Base-by-base conservation (phyloP, 495 filamentous ascomycete species). In the Xylaria venustula region DNA sequence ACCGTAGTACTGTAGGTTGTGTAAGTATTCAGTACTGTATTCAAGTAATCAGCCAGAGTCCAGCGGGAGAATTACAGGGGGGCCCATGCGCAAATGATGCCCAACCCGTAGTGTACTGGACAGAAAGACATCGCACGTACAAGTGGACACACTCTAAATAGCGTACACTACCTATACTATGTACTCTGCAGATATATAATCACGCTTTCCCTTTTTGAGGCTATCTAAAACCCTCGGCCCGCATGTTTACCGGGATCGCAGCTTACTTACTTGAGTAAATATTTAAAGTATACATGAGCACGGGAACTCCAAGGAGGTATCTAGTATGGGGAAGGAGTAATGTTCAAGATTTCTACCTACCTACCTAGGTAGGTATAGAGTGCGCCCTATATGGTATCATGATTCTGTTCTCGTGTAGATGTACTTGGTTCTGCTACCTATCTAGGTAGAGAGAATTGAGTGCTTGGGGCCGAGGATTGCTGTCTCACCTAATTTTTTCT, bases 131-230 rank as follows among this genome's bases (percentile, higher is more conserved):
- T 7, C n/a, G n/a, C 19, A 19, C 22, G 6, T 5, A 26, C 50
- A 26, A 7, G 7, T 40, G 20, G 22, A 23, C 20, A 36, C 28
- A 32, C 2, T 22, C 40, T 19, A 19, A 4, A 17, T 40, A 41
- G n/a, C 7, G 14, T 41, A 53, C 36, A 23, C 26, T 37, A 23
- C 9, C 1, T 23, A 22, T 23, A 22, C 2, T 54, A 54, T 11
- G 3, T 40, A 15, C 14, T 8, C 14, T 40, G 37, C 15, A 40
- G 37, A n/a, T 8, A 40, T 54, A 54, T 54, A 37, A 42, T 37
- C 19, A 55, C 53, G 40, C 37, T 55, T 55, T 55, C 14, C 53
- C 53, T 15, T n/a, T 55, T 45, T 55, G 51, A 34, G 51, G 37
- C 37, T 3, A 12, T 40, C 37, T 12, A 34, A 34, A 34, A 34